Evolutionary conservation across 306 rosid genomes (phyloP).

Genomic region (Cucumis hystrix): DNA sequence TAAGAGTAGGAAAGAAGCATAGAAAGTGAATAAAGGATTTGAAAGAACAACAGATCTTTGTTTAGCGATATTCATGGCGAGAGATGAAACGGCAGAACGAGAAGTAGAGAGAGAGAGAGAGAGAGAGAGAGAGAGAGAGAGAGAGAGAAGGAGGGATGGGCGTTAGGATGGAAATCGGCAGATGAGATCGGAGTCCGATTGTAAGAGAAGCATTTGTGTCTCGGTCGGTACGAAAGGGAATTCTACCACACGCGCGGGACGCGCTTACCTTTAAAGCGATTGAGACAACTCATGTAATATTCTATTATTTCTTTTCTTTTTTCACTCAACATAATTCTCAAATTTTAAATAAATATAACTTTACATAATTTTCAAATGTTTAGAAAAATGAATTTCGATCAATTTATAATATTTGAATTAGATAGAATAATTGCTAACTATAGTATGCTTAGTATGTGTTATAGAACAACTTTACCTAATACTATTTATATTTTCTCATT

Average conservation of each 20-base stretch:
- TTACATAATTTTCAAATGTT: too few species aligned
- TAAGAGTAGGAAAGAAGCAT: constrained; percentile 1
- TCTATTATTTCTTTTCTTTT: background rate
- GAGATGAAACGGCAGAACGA: background rate
- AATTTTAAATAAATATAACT: background rate
- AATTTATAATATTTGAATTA: too few species aligned
- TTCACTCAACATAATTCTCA: background rate
- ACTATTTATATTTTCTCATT: too few species aligned
- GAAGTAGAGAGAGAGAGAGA: background rate
- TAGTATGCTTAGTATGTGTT: too few species aligned
- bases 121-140: background rate
- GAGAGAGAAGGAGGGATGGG: background rate
- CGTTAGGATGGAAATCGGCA: background rate
- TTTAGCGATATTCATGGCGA: constrained; percentile 7
- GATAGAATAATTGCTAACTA: too few species aligned
- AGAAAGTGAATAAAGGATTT: background rate
- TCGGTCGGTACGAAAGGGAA: constrained; percentile 6
- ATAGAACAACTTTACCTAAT: too few species aligned
- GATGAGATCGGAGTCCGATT: background rate
- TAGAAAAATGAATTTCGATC: too few species aligned
- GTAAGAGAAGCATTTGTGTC: constrained; percentile 1
- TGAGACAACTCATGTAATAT: background rate
- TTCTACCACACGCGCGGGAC: constrained; percentile 1
- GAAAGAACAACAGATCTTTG: background rate
- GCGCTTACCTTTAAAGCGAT: background rate